Percentiles rank a stretch among this genome's conserved stretches.
Conservation (phyloP, 495 filamentous ascomycete species). For the Pseudevernia furfuracea region DNA sequence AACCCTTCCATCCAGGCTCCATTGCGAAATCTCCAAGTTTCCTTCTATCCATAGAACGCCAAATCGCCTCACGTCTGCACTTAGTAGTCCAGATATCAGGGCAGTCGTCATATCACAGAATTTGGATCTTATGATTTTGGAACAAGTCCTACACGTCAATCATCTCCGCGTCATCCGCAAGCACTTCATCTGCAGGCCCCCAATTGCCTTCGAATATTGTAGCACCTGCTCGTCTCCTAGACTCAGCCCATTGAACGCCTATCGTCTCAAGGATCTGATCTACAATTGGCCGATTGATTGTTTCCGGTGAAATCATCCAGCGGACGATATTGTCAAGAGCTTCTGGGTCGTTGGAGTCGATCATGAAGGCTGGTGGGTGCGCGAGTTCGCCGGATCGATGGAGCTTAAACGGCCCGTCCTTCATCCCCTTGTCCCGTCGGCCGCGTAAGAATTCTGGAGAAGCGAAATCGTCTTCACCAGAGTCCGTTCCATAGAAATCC, state of each 20-base stretch:
- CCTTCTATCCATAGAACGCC: constrained; percentile 20
- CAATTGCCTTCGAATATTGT: constrained; percentile 93
- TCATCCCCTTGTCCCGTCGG: constrained; percentile 24
- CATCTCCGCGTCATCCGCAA: constrained; percentile 66
- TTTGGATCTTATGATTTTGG: neutral
- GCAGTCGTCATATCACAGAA: constrained; percentile 8
- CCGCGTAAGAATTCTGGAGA: constrained; percentile 14
- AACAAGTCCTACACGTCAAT: constrained; percentile 48
- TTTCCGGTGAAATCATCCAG: constrained; percentile 78
- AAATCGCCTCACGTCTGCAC: neutral
- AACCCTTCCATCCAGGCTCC: constrained; percentile 5
- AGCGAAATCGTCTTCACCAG: constrained; percentile 40
- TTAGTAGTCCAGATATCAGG: constrained; percentile 15
- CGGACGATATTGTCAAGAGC: constrained; percentile 78
- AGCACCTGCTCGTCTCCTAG: constrained; percentile 70
- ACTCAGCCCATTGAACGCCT: constrained; percentile 67
- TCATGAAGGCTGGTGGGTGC: constrained; percentile 80
- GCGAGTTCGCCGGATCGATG: constrained; percentile 58
- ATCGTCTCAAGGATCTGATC: constrained; percentile 60
- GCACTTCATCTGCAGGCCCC: constrained; percentile 71
- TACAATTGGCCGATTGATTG: constrained; percentile 63
- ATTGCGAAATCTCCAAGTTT: neutral
- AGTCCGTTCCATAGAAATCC: constrained; percentile 44
- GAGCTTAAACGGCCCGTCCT: constrained; percentile 25
- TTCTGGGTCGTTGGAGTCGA: constrained; percentile 54